Evolutionary conservation across 345 rosid species (phyloP).

Genomic region (Arabidopsis thaliana): DNA sequence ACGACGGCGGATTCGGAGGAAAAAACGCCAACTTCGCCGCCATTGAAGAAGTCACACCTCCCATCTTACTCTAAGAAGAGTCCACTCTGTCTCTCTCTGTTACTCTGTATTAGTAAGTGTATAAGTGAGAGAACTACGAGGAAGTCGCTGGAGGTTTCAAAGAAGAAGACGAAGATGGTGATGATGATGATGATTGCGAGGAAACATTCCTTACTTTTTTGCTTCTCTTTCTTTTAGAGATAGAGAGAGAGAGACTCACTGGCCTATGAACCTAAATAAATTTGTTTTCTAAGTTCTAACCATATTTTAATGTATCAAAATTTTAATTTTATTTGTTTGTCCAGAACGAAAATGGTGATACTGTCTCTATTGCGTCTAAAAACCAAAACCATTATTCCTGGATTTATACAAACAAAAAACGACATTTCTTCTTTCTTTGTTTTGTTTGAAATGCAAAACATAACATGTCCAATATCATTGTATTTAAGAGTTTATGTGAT

Average conservation of each 20-base stretch:
- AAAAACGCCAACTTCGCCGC: constrained; percentile 96
- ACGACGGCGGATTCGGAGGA: constrained; percentile 93
- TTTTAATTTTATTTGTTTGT: background rate
- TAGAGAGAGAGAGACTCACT: background rate
- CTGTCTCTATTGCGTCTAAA: constrained; percentile 26
- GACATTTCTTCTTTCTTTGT: background rate
- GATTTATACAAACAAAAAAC: background rate
- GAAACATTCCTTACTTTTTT: constrained; percentile 36
- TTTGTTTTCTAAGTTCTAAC: background rate
- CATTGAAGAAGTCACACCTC: constrained; percentile 97
- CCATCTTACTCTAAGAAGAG: constrained; percentile 53
- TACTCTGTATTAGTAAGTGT: constrained; percentile 4
- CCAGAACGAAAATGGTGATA: constrained; percentile 27
- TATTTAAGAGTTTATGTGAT: background rate
- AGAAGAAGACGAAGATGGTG: constrained; percentile 41
- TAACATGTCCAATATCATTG: background rate
- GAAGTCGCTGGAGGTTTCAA: constrained; percentile 41
- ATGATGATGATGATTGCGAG: constrained; percentile 31
- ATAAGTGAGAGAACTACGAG: background rate
- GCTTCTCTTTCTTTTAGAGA: constrained; percentile 20
- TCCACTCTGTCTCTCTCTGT: constrained; percentile 6
- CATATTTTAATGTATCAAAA: background rate
- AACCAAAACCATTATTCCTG: constrained; percentile 9
- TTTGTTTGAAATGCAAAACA: background rate
- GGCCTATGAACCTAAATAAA: constrained; percentile 18